These are phyloP conservation scores for Mucor mucedo DNA, from an alignment of 371 early-diverging fungal genomes.

Conservation along the genomic window DNA sequence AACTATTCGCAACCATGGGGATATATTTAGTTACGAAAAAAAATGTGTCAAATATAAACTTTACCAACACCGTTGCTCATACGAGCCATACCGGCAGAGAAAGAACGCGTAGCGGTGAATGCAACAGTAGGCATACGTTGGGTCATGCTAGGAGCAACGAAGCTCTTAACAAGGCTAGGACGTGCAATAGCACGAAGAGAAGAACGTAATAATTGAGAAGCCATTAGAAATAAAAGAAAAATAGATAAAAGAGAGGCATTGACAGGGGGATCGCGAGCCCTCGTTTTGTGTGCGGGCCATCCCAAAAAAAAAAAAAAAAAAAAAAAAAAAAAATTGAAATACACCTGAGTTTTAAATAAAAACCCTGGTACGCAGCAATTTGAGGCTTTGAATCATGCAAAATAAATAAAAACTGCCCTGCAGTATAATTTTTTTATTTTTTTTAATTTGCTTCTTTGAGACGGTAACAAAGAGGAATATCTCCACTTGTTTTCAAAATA, in stretches of 20 bases:
- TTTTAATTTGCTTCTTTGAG: slow-evolving; percentile 31
- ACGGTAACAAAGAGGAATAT: slow-evolving; percentile 73
- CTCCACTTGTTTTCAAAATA: slow-evolving; percentile 84
- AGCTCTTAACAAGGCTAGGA: slow-evolving; percentile 30
- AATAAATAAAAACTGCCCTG: background rate
- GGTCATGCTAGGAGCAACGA: slow-evolving; percentile 18
- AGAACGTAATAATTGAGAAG: slow-evolving; percentile 45
- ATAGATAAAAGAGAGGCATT: slow-evolving; percentile 3
- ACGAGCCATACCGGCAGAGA: slow-evolving; percentile 34
- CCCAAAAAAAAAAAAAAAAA: background rate
- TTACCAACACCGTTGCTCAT: slow-evolving; percentile 46
- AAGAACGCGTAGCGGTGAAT: slow-evolving; percentile 34
- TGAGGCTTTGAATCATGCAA: slow-evolving; percentile 6
- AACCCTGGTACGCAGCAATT: background rate
- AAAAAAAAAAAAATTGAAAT: background rate
- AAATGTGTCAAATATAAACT: background rate
- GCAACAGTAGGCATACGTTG: slow-evolving; percentile 26
- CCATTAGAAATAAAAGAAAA: slow-evolving; percentile 28
- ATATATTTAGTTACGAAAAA: background rate
- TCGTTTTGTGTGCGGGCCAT: background rate
- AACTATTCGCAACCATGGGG: slow-evolving; percentile 28
- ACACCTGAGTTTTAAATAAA: background rate
- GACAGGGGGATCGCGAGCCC: slow-evolving; percentile 20
- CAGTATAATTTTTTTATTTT: background rate
- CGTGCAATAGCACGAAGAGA: slow-evolving; percentile 45